Evolutionary conservation across 2,329 filamentous ascomycete species (phyloP).

Genomic region (Myriosclerotinia curreyana): DNA sequence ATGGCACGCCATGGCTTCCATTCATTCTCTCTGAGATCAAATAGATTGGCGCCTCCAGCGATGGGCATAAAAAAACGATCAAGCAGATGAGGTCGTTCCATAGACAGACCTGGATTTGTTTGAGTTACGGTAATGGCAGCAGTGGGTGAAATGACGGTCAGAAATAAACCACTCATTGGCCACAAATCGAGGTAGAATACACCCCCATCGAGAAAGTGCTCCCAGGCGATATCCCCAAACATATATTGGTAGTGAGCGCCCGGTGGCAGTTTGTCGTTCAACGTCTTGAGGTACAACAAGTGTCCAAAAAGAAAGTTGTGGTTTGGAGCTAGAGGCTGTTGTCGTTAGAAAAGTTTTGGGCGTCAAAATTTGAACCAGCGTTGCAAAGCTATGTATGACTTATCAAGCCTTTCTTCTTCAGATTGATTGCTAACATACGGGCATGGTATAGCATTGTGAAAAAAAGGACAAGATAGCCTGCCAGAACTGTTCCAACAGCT

Average conservation of each 20-base stretch:
- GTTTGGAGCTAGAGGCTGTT: background rate
- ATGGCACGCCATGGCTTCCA: no score
- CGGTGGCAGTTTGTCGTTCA: constrained; percentile 13
- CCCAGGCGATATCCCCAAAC: constrained; percentile 24
- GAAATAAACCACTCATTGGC: constrained; percentile 28
- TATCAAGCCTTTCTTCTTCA: no score
- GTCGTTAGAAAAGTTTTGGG: background rate
- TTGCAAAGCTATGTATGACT: no score
- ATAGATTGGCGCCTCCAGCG: no score
- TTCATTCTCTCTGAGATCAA: no score
- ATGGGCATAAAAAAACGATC: no score
- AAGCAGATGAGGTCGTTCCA: constrained; percentile 25
- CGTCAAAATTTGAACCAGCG: no score
- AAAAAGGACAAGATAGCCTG: no score
- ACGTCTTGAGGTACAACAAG: background rate
- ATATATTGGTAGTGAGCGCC: constrained; percentile 27
- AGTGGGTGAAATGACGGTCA: constrained; percentile 26
- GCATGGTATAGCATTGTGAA: no score
- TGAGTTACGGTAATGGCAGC: constrained; percentile 28
- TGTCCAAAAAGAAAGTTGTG: background rate
- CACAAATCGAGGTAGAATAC: constrained; percentile 33
- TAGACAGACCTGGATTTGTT: constrained; percentile 1
- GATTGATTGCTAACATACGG: no score
- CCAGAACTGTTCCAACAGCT: no score
- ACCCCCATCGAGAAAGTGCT: constrained; percentile 25